Evolutionary conservation across 441 rosid species (phyloP), one percentile per base, ranked within the genome.

Genomic region (Macaranga tanarius): DNA sequence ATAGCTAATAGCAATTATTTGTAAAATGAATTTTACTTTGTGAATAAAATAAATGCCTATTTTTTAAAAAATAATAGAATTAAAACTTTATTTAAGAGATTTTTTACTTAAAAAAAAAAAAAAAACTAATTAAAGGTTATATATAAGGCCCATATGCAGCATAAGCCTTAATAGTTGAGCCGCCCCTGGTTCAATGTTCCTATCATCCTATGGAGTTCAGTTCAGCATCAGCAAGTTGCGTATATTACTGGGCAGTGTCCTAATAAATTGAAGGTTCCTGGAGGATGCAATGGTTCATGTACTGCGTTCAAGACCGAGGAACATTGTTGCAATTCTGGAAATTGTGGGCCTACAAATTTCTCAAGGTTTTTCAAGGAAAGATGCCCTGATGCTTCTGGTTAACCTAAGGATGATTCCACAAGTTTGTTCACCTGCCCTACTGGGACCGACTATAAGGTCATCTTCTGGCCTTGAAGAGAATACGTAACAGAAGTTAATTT

Each of bases 171-270:
- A n/a, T n/a, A n/a, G n/a, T n/a, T n/a, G n/a, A n/a, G n/a, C n/a
- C n/a, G n/a, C n/a, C n/a, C n/a, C n/a, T n/a, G 91, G 22, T 88
- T 86, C 23, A 88, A 88, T 61, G 79, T 88, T n/a, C n/a, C n/a
- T n/a, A n/a, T n/a, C n/a, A n/a, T 44, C 90, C 89, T 0, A 85
- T 88, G 89, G 80, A 82, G 34, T 90, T 86, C 64, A 79, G 75
- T 20, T 62, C 78, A 47, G 72, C 76, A 3, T 69, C 76, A 0
- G 72, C 63, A 1, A 31, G 65, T 3, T 0, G 88, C 78, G 10
- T 72, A 84, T 55, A 83, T 90, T 44, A 67, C 52, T 0, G 79
- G 59, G 10, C 85, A 84, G 62, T 88, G 95, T 62, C 89, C 90
- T 5, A 47, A 4, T 10, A 62, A 69, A 17, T 68, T 88, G 66